A percentile compares a stretch with the other conserved stretches of the same genome.
Conservation (phyloP, 1,284 basidiomycete genomes). For the Vanrija sp. region DNA sequence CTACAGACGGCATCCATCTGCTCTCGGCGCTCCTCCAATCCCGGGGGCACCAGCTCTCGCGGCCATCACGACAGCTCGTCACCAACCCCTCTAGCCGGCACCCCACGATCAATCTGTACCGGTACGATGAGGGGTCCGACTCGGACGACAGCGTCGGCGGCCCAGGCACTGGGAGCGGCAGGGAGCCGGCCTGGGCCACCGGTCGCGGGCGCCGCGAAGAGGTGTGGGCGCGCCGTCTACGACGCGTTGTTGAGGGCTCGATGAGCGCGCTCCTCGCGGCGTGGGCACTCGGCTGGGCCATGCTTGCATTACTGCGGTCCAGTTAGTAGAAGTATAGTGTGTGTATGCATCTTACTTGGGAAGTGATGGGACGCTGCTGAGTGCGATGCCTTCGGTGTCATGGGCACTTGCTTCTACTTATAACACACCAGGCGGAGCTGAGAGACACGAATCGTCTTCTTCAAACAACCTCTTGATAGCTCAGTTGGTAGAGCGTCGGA, state of each 20-base stretch:
- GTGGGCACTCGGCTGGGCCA: slow-evolving; percentile 30
- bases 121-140: slow-evolving; percentile 17
- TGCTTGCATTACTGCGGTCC: slow-evolving; percentile 32
- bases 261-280: slow-evolving; percentile 18
- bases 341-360: neutral
- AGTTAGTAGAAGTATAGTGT: slow-evolving; percentile 13
- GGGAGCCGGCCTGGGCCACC: slow-evolving; percentile 15
- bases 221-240: slow-evolving; percentile 26
- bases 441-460: too few relatives aligned
- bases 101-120: slow-evolving; percentile 13
- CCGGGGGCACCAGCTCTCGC: neutral
- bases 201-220: slow-evolving; percentile 20
- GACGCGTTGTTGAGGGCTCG: slow-evolving; percentile 23
- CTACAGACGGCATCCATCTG: slow-evolving; percentile 41
- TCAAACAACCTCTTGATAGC: too few relatives aligned
- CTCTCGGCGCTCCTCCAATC: slow-evolving; percentile 21
- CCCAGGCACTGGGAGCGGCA: neutral
- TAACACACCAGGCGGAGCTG: too few relatives aligned
- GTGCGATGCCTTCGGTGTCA: too few relatives aligned
- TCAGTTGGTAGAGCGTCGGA: too few relatives aligned
- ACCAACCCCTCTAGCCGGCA: slow-evolving; percentile 10
- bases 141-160: slow-evolving; percentile 21
- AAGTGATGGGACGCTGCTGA: too few relatives aligned
- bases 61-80: slow-evolving; percentile 2
- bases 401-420: too few relatives aligned